These are phyloP conservation scores for Biscogniauxia sp. DNA, from an alignment of 2,329 filamentous ascomycete species.

Conservation along the genomic window DNA sequence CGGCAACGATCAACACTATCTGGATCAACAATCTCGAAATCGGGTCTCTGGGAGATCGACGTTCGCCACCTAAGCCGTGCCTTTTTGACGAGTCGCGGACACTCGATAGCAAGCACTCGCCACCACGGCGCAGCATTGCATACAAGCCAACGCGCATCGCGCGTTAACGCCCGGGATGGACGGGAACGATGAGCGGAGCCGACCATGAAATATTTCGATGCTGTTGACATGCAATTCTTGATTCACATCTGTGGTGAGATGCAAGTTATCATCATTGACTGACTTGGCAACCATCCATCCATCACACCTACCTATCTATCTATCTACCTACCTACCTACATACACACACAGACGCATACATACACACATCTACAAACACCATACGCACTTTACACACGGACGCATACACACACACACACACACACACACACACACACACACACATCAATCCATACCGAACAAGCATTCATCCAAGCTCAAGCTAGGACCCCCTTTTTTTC, in stretches of 20 bases:
- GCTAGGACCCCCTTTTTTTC: too few species aligned
- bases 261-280: not conserved
- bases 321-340: too few species aligned
- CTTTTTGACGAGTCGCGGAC: not conserved
- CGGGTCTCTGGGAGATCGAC: not conserved
- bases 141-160: not conserved
- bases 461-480: too few species aligned
- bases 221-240: not conserved
- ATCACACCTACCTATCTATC: not conserved
- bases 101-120: not conserved
- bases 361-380: too few species aligned
- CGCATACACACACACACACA: too few species aligned
- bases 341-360: too few species aligned
- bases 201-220: not conserved
- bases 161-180: not conserved
- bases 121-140: not conserved
- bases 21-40: not conserved
- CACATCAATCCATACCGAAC: too few species aligned
- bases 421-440: too few species aligned
- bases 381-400: too few species aligned
- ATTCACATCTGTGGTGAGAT: not conserved
- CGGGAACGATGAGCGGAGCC: not conserved
- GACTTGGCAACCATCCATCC: not conserved
- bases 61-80: not conserved
- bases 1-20: not conserved